These are phyloP conservation scores for Cardamine occulta DNA, from an alignment of 345 rosid species.

Conservation along the genomic window DNA sequence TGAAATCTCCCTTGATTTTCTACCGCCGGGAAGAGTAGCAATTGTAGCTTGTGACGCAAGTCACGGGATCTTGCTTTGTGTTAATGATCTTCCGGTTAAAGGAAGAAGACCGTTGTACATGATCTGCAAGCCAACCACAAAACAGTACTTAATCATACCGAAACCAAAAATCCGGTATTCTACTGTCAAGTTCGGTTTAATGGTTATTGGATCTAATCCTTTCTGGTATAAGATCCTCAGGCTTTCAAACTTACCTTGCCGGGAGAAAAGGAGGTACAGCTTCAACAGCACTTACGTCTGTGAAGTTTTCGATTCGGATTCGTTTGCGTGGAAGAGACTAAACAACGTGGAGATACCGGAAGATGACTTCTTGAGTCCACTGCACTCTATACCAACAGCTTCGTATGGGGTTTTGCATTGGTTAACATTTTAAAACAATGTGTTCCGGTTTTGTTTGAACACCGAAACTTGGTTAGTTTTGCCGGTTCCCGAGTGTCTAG, in stretches of 20 bases:
- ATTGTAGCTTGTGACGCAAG: constrained; percentile 34
- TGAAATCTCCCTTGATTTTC: constrained; percentile 19
- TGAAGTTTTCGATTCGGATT: constrained; percentile 32
- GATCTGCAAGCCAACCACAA: constrained; percentile 33
- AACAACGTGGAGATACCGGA: background rate
- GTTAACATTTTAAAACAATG: background rate
- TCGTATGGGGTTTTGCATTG: constrained; percentile 21
- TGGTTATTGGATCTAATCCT: constrained; percentile 18
- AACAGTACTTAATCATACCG: constrained; percentile 20
- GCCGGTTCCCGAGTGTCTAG: background rate
- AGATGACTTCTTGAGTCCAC: background rate
- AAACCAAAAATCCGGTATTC: constrained; percentile 16
- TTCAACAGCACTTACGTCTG: background rate
- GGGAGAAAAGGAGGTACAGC: background rate
- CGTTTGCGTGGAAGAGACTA: constrained; percentile 18
- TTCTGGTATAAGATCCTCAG: constrained; percentile 27
- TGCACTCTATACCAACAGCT: background rate
- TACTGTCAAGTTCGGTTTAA: background rate
- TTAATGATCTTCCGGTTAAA: background rate
- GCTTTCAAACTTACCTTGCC: background rate
- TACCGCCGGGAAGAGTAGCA: background rate
- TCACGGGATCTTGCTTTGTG: constrained; percentile 32
- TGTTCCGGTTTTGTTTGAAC: constrained; percentile 26
- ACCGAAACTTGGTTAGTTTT: constrained; percentile 24
- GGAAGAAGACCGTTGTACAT: background rate